Evolutionary conservation across 441 rosid genomes (phyloP), one percentile per base, ranked within the genome.

Genomic region (Adansonia gregorii): DNA sequence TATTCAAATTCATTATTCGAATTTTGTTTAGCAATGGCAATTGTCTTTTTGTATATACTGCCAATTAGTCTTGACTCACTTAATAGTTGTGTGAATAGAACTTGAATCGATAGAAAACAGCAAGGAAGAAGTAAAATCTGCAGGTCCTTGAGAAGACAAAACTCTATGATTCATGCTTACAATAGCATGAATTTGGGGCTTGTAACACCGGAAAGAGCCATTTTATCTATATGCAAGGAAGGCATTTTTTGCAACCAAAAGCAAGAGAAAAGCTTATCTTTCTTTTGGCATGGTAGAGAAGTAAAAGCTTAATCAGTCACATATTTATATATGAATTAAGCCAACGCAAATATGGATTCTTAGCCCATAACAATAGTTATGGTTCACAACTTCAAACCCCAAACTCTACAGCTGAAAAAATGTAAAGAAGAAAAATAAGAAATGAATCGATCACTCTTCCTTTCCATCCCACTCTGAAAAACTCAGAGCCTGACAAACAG

Each of bases 401-500:
- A 67, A 55, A 56, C 3, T 51, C 51, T 76, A 45, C 14, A 73
- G 68, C 68, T 46, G 64, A 74, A 24, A 39, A 70, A 19, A 51
- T 43, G 27, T 8, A 51, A 35, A 12, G 6, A 58, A 48, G 41
- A 17, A 72, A 64, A 9, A 20, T 6, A 52, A n/a, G 17, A 56
- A 63, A 73, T 20, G 60, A 15, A 67, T 35, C 39, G 39, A 35
- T 52, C 61, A 68, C 49, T 67, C 72, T 74, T 78, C 74, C 76
- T 76, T 76, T n/a, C 72, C 85, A 35, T 82, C 83, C 63, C 75
- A 87, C 75, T 80, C 88, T 76, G 81, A 85, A 80, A 90, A 93
- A 59, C 79, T 83, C 84, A 93, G 80, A 78, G 87, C 84, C 78
- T 87, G 91, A 77, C 88, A 88, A 82, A 92, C 87, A 19, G 88